A percentile compares a stretch with the other conserved stretches of the same genome.
phyloP scores from a whole-genome alignment of 176 grass and related monocot species.

The Aegilops bicornis region DNA sequence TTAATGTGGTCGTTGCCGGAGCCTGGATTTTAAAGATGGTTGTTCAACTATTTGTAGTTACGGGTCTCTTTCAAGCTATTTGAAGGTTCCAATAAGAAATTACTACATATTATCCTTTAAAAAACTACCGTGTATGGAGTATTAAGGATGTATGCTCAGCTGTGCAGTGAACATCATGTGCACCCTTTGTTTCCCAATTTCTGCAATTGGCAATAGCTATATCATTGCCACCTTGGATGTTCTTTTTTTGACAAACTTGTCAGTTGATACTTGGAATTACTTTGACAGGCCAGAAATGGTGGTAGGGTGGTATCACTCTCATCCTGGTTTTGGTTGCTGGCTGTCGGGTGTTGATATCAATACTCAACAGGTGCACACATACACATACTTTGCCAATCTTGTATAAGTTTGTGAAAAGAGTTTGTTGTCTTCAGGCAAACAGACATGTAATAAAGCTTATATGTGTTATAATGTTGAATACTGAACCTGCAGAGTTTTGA shows the following conservation, averaged over 20 bases:
- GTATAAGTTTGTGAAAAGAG: not conserved
- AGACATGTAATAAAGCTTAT: not conserved
- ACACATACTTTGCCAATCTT: not conserved
- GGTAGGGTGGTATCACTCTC: constrained; percentile 99
- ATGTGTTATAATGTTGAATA: constrained; percentile 17
- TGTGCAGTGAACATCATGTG: not conserved
- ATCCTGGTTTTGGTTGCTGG: constrained; percentile 98
- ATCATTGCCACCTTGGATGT: not conserved
- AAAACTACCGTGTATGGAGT: not conserved
- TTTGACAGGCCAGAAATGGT: constrained; percentile 95
- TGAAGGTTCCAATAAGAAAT: not conserved
- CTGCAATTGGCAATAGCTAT: not conserved
- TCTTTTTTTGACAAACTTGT: not conserved
- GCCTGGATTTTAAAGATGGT: too few relatives aligned
- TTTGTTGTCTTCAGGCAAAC: not conserved
- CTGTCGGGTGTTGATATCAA: constrained; percentile 97
- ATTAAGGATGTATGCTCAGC: not conserved
- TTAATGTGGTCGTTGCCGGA: too few relatives aligned
- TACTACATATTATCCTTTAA: not conserved
- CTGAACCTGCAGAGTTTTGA: constrained; percentile 88
- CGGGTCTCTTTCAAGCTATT: not conserved
- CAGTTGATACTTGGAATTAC: not conserved
- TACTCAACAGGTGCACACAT: constrained; percentile 76
- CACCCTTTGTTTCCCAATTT: not conserved
- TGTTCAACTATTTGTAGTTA: too few relatives aligned